Percentiles rank a stretch among this genome's conserved stretches.
phyloP scores from a whole-genome alignment of 2,329 filamentous ascomycete species.

The Arthrocladium fulminans region DNA sequence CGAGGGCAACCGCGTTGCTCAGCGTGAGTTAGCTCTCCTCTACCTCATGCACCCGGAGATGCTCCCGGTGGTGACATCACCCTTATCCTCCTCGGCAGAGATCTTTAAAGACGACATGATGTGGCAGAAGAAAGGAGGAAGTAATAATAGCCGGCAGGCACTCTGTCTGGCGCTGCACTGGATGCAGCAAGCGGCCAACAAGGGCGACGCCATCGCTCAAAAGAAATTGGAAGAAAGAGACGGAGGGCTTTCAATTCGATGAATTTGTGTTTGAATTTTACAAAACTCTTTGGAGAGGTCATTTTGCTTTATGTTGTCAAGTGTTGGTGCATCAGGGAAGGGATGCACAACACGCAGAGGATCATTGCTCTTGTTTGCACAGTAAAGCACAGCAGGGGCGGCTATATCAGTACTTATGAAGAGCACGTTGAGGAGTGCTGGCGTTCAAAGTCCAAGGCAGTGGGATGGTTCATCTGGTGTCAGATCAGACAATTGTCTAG shows the following conservation, averaged over 20 bases:
- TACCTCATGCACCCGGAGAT: slow-evolving; percentile 88
- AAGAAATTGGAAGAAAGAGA: slow-evolving; percentile 68
- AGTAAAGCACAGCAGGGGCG: neutral
- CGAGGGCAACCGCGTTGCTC: slow-evolving; percentile 78
- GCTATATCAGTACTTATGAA: too few species aligned
- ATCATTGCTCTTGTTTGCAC: neutral
- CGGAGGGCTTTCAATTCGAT: slow-evolving; percentile 50
- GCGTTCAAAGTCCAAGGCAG: too few species aligned
- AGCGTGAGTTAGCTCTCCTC: slow-evolving; percentile 85
- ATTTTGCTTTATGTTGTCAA: too few species aligned
- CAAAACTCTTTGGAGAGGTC: slow-evolving; percentile 7
- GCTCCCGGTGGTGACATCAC: slow-evolving; percentile 68
- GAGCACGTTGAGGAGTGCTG: too few species aligned
- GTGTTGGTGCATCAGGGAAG: too few species aligned
- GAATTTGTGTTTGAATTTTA: slow-evolving; percentile 23
- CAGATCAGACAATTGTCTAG: too few species aligned
- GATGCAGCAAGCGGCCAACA: slow-evolving; percentile 83
- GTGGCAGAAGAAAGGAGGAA: slow-evolving; percentile 45
- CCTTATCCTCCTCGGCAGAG: slow-evolving; percentile 73
- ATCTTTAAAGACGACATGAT: slow-evolving; percentile 86
- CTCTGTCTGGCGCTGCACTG: slow-evolving; percentile 96
- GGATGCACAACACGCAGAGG: too few species aligned
- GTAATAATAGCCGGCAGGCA: slow-evolving; percentile 52
- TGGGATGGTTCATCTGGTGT: too few species aligned
- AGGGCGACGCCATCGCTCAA: slow-evolving; percentile 77